These are phyloP conservation scores for Populus nigra DNA, from an alignment of 345 rosid species.

Conservation along the genomic window DNA sequence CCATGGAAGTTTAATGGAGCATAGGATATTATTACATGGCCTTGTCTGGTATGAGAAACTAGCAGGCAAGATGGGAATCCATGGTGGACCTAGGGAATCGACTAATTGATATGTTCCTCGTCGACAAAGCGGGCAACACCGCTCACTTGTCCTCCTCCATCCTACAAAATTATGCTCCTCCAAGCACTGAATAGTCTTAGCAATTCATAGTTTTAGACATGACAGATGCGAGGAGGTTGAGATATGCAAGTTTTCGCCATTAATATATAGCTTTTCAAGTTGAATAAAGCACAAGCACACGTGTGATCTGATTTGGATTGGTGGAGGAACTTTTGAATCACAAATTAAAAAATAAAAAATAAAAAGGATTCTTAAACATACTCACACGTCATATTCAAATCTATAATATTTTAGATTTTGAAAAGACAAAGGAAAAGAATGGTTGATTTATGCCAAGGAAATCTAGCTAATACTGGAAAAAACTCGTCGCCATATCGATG, in stretches of 20 bases:
- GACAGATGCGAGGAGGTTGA: no score
- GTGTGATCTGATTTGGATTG: not conserved
- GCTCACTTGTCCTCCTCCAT: constrained; percentile 10
- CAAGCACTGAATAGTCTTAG: not conserved
- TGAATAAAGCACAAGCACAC: not conserved
- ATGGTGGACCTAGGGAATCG: constrained; percentile 10
- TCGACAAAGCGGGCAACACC: constrained; percentile 8
- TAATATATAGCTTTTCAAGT: not conserved
- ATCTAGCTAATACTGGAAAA: no score
- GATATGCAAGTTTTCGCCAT: not conserved
- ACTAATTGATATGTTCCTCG: not conserved
- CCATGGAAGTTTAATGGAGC: constrained; percentile 1
- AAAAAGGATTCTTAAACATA: no score
- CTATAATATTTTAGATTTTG: not conserved
- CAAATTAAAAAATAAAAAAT: no score
- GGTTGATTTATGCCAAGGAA: not conserved
- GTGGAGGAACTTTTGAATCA: not conserved
- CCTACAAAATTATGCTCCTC: constrained; percentile 8
- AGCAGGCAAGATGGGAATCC: constrained; percentile 26
- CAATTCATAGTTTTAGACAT: no score
- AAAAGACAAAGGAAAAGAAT: not conserved
- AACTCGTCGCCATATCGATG: no score
- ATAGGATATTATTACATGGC: not conserved
- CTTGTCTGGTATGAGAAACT: not conserved
- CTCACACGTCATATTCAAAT: not conserved